Percentiles rank a stretch among this genome's conserved stretches.
phyloP scores from a whole-genome alignment of 140 eudicot species.

The Cichorium intybus region DNA sequence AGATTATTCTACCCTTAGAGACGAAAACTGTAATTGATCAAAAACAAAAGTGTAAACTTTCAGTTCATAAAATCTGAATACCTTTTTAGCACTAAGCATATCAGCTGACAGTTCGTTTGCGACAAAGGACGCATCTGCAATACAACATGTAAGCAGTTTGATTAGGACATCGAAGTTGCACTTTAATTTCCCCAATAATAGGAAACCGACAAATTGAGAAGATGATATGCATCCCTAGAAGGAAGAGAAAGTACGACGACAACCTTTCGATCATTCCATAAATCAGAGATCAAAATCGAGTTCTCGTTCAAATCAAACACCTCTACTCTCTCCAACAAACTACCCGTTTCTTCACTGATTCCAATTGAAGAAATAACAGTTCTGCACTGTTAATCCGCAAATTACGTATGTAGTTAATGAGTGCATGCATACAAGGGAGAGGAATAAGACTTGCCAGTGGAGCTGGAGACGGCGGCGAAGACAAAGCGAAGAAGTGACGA shows the following conservation, averaged over 20 bases:
- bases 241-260: constrained; percentile 96
- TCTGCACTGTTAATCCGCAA: constrained; percentile 25
- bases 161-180: neutral
- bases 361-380: constrained; percentile 38
- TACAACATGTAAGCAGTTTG: neutral
- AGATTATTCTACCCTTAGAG: too few relatives aligned
- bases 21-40: too few relatives aligned
- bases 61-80: constrained; percentile 14
- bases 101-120: constrained; percentile 86
- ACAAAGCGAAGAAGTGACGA: constrained; percentile 21
- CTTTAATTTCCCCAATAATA: constrained; percentile 10
- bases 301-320: constrained; percentile 77
- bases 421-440: neutral
- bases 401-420: neutral
- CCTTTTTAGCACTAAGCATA: constrained; percentile 87
- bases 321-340: constrained; percentile 52
- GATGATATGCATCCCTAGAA: constrained; percentile 55
- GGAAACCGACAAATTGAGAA: constrained; percentile 2
- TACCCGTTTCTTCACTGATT: neutral
- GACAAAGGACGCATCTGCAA: constrained; percentile 90
- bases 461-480: constrained; percentile 52
- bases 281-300: constrained; percentile 57
- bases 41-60: neutral
- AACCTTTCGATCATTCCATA: constrained; percentile 94
- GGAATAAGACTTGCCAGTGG: constrained; percentile 49